Percentiles rank a stretch among this genome's conserved stretches.
Evolutionary conservation across 441 rosid species (phyloP).

Genomic region (Gossypium trilobum): DNA sequence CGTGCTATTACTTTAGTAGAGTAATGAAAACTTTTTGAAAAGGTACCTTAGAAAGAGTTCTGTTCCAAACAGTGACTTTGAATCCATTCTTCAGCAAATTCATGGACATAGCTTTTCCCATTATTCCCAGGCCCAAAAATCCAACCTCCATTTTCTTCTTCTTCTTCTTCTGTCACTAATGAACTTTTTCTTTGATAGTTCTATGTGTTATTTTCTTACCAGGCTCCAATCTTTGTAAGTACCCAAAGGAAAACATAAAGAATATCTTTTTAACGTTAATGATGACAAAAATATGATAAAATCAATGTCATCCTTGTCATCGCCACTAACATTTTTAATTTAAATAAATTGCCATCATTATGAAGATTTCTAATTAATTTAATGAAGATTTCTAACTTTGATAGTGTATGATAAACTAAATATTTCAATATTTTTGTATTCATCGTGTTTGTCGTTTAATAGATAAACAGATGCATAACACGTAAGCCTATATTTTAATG

Average conservation of each 20-base stretch:
- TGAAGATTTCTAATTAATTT: not conserved
- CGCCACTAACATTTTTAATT: not conserved
- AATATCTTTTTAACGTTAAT: not conserved
- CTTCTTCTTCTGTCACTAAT: not conserved
- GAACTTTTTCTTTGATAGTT: not conserved
- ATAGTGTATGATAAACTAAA: not conserved
- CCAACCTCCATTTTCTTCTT: conserved; percentile 68
- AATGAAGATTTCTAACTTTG: not conserved
- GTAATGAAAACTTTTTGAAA: not conserved
- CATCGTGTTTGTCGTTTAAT: not conserved
- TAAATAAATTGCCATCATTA: not conserved
- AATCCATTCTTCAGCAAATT: conserved; percentile 70
- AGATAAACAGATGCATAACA: conserved; percentile 21
- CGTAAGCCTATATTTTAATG: conserved; percentile 8
- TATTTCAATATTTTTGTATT: not conserved
- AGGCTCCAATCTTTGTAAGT: not conserved
- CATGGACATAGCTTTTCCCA: conserved; percentile 93
- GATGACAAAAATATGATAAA: not conserved
- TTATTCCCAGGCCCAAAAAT: conserved; percentile 83
- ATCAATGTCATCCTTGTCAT: not conserved
- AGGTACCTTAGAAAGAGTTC: conserved; percentile 78
- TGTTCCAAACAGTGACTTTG: conserved; percentile 91
- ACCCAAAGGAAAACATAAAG: not conserved
- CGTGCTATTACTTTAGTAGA: not conserved
- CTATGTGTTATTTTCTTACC: not conserved